phyloP scores from a whole-genome alignment of 441 rosid genomes.

The Dalechampia spathulata region DNA sequence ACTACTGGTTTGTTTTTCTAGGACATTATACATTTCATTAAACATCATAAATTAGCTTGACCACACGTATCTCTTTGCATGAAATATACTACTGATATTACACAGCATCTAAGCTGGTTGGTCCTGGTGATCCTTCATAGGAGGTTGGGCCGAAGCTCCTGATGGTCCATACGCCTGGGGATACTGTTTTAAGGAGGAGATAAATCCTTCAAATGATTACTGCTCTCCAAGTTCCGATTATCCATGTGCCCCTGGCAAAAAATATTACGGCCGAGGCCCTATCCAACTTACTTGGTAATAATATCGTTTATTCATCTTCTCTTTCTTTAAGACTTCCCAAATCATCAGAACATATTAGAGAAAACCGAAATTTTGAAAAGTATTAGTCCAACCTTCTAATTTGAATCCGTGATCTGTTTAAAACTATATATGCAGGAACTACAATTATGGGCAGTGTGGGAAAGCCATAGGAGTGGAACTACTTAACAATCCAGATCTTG shows the following conservation, averaged over 20 bases:
- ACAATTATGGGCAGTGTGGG: conserved; percentile 43
- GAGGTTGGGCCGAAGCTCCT: conserved; percentile 33
- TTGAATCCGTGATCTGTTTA: no score
- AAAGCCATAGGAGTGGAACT: conserved; percentile 26
- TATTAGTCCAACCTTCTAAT: no score
- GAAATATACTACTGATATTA: no score
- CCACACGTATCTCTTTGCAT: no score
- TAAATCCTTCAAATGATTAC: conserved; percentile 20
- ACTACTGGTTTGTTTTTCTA: conserved; percentile 30
- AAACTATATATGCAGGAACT: conserved; percentile 44
- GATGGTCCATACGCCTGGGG: conserved; percentile 51
- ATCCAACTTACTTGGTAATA: conserved; percentile 44
- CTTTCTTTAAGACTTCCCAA: no score
- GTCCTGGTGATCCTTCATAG: no score
- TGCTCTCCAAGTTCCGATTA: conserved; percentile 20
- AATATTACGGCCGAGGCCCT: conserved; percentile 54
- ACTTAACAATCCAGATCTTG: conserved; percentile 33
- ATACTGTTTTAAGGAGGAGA: conserved; percentile 37
- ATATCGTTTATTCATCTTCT: no score
- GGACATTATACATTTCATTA: not conserved
- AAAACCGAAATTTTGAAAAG: no score
- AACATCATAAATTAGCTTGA: no score
- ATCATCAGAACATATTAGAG: no score
- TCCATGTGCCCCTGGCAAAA: conserved; percentile 32
- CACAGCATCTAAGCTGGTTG: no score